These are phyloP conservation scores for Didymella segeticola DNA, from an alignment of 2,329 filamentous ascomycete genomes.

Conservation along the genomic window DNA sequence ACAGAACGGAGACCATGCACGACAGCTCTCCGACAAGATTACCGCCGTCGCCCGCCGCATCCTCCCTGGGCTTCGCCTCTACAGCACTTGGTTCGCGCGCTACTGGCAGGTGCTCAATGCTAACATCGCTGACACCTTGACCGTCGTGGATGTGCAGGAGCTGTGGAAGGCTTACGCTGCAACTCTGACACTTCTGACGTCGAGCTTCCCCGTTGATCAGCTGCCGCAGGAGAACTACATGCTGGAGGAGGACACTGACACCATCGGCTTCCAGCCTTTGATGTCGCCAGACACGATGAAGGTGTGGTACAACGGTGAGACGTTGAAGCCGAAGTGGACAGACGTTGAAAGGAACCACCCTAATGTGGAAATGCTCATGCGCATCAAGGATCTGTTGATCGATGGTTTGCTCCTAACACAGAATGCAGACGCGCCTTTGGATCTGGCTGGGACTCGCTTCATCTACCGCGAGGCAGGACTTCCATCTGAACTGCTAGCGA, in stretches of 20 bases:
- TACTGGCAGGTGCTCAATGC: conserved; percentile 62
- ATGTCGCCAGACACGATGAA: conserved; percentile 57
- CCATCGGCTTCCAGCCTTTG: conserved; percentile 69
- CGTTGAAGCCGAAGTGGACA: conserved; percentile 60
- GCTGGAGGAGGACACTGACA: conserved; percentile 72
- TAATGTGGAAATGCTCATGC: conserved; percentile 71
- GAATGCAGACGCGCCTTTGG: conserved; percentile 57
- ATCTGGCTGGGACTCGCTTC: conserved; percentile 58
- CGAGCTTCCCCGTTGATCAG: conserved; percentile 64
- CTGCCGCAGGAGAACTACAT: conserved; percentile 67
- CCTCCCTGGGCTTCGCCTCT: conserved; percentile 69
- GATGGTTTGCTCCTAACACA: conserved; percentile 66
- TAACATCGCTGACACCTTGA: conserved; percentile 60
- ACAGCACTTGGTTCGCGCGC: conserved; percentile 70
- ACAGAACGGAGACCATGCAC: conserved; percentile 42
- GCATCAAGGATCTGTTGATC: conserved; percentile 67
- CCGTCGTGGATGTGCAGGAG: conserved; percentile 65
- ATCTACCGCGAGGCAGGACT: conserved; percentile 61
- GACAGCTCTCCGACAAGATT: conserved; percentile 58
- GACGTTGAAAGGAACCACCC: conserved; percentile 63
- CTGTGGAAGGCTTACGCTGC: conserved; percentile 72
- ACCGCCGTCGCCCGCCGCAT: conserved; percentile 66
- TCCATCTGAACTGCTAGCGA: conserved; percentile 58
- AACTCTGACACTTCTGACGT: conserved; percentile 65
- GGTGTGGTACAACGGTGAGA: conserved; percentile 59